phyloP scores from a whole-genome alignment of 1,284 basidiomycete genomes.

The Puccinia novopanici region DNA sequence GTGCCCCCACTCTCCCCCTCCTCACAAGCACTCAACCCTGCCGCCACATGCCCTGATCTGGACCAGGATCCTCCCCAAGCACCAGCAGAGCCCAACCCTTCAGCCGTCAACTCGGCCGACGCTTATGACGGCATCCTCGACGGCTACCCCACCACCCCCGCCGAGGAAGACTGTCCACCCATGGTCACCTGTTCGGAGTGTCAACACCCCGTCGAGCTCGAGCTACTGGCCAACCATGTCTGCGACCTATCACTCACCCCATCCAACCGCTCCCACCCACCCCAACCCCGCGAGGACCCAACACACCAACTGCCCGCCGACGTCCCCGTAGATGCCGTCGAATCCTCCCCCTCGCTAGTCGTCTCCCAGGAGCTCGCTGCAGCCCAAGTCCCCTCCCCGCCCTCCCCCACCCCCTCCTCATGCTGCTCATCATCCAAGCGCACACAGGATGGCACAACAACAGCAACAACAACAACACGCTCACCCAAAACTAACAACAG shows the following conservation, averaged over 20 bases:
- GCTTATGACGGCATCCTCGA: conserved; percentile 45
- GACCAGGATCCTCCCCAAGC: neutral
- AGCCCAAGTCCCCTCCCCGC: neutral
- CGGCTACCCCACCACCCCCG: conserved; percentile 29
- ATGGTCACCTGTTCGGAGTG: conserved; percentile 42
- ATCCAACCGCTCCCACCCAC: neutral
- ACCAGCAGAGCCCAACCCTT: neutral
- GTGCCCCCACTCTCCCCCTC: conserved; percentile 8
- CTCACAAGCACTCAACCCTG: neutral
- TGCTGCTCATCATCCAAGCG: conserved; percentile 12
- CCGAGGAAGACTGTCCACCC: conserved; percentile 31
- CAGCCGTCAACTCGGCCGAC: neutral
- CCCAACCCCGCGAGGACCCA: neutral
- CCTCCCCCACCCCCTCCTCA: neutral
- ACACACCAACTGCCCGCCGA: neutral
- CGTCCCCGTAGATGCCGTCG: conserved; percentile 18
- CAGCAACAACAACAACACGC: neutral
- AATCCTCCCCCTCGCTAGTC: neutral
- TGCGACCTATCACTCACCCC: neutral
- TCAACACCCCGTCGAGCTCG: neutral
- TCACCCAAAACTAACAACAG: too few relatives aligned
- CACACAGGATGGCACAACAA: too few relatives aligned
- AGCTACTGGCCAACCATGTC: conserved; percentile 19
- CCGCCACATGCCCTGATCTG: neutral
- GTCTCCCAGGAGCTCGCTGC: neutral